Evolutionary conservation across 1,284 basidiomycete genomes (phyloP).

Genomic region (Phellopilus nigrolimitatus): DNA sequence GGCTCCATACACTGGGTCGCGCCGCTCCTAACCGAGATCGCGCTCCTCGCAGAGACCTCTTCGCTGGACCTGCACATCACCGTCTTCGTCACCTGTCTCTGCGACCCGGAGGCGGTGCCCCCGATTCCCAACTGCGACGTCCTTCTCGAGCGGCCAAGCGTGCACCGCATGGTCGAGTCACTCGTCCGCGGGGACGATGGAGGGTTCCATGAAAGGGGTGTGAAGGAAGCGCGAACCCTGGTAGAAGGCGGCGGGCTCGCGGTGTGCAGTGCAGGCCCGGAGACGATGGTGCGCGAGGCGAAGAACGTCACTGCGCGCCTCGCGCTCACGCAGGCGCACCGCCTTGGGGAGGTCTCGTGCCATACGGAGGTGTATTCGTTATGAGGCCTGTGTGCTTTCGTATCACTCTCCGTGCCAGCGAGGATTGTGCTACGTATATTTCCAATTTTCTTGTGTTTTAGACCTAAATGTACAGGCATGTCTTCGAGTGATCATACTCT

Average conservation of each 20-base stretch:
- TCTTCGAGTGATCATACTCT: too few species aligned
- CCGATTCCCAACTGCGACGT: slow-evolving; percentile 58
- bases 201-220: neutral
- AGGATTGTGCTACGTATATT: too few species aligned
- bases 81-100: slow-evolving; percentile 69
- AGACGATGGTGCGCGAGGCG: slow-evolving; percentile 53
- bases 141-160: slow-evolving; percentile 41
- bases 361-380: slow-evolving; percentile 57
- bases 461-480: too few species aligned
- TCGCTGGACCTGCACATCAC: slow-evolving; percentile 56
- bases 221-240: too few species aligned
- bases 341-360: slow-evolving; percentile 50
- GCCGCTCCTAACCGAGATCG: slow-evolving; percentile 45
- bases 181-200: slow-evolving; percentile 31
- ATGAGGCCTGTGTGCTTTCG: too few species aligned
- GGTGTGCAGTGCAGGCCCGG: slow-evolving; percentile 66
- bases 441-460: too few species aligned
- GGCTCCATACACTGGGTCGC: slow-evolving; percentile 31
- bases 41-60: slow-evolving; percentile 34
- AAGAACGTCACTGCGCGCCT: slow-evolving; percentile 62
- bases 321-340: slow-evolving; percentile 33
- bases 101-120: slow-evolving; percentile 58
- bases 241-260: slow-evolving; percentile 53
- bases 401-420: too few species aligned
- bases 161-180: slow-evolving; percentile 40